Conservation (phyloP, 2,329 filamentous ascomycete species). For the Fusarium buxicola region DNA sequence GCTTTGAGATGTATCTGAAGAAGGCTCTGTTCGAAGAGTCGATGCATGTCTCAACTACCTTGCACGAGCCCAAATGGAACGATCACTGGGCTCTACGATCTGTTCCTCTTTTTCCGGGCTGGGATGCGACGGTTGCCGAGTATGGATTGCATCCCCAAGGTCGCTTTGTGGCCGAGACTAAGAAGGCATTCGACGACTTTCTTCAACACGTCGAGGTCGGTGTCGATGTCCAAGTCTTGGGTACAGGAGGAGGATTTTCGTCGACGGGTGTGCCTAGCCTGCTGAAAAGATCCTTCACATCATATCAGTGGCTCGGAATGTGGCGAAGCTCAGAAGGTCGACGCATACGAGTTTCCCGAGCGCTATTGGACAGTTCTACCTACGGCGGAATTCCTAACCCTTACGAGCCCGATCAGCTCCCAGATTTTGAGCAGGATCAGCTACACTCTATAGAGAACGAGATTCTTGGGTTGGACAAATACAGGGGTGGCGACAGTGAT, state of each 20-base stretch:
- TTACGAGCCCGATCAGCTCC: background rate
- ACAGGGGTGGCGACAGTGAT: slow-evolving; percentile 10
- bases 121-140: background rate
- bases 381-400: background rate
- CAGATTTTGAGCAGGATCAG: background rate
- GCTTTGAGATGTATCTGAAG: slow-evolving; percentile 10
- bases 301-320: slow-evolving; percentile 14
- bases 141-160: background rate
- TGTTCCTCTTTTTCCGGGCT: background rate
- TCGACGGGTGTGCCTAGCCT: background rate
- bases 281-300: slow-evolving; percentile 6
- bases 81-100: background rate
- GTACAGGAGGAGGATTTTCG: background rate
- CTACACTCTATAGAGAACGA: slow-evolving; percentile 5
- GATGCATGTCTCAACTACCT: background rate
- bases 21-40: slow-evolving; percentile 12
- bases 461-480: slow-evolving; percentile 10
- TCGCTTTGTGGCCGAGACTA: slow-evolving; percentile 5
- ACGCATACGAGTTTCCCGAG: background rate
- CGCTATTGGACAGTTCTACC: background rate
- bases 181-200: slow-evolving; percentile 4
- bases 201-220: slow-evolving; percentile 2
- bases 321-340: slow-evolving; percentile 13
- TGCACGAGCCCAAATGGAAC: slow-evolving; percentile 1
- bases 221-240: background rate